Percentiles rank a stretch among this genome's conserved stretches.
phyloP scores from a whole-genome alignment of 768 basidiomycete genomes.

The Phaeotremella fagi region DNA sequence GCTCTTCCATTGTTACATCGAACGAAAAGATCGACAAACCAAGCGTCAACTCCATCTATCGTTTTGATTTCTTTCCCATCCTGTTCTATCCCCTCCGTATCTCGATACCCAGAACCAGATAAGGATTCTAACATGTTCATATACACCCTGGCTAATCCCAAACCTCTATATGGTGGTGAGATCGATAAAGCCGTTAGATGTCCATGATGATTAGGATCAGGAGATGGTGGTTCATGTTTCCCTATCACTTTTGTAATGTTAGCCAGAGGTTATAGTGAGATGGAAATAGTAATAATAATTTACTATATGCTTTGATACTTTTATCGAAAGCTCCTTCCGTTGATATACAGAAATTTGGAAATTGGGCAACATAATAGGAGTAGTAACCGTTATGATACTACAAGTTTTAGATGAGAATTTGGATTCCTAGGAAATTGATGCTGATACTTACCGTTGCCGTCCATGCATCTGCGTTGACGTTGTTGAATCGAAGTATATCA shows the following conservation, averaged over 20 bases:
- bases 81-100: neutral
- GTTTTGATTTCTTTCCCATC: neutral
- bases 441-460: slow-evolving; percentile 79
- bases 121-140: slow-evolving; percentile 80
- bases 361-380: slow-evolving; percentile 26
- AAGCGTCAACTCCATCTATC: slow-evolving; percentile 54
- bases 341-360: slow-evolving; percentile 48
- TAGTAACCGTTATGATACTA: slow-evolving; percentile 40
- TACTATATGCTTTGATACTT: slow-evolving; percentile 89
- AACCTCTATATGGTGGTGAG: slow-evolving; percentile 83
- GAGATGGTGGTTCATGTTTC: slow-evolving; percentile 58
- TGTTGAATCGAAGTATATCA: slow-evolving; percentile 90
- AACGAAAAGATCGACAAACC: slow-evolving; percentile 94
- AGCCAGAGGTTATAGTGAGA: too few relatives aligned
- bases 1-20: slow-evolving; percentile 80
- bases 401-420: neutral
- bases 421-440: neutral
- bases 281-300: slow-evolving; percentile 46
- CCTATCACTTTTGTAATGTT: too few relatives aligned
- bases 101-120: slow-evolving; percentile 51
- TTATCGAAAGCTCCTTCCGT: slow-evolving; percentile 71
- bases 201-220: slow-evolving; percentile 53
- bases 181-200: slow-evolving; percentile 95
- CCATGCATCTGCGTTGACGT: slow-evolving; percentile 91
- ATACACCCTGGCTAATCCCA: slow-evolving; percentile 80